A percentile compares a stretch with the other conserved stretches of the same genome.
Evolutionary conservation across 352 stramenopile species (phyloP).

Genomic region (Phytophthora brassicae): DNA sequence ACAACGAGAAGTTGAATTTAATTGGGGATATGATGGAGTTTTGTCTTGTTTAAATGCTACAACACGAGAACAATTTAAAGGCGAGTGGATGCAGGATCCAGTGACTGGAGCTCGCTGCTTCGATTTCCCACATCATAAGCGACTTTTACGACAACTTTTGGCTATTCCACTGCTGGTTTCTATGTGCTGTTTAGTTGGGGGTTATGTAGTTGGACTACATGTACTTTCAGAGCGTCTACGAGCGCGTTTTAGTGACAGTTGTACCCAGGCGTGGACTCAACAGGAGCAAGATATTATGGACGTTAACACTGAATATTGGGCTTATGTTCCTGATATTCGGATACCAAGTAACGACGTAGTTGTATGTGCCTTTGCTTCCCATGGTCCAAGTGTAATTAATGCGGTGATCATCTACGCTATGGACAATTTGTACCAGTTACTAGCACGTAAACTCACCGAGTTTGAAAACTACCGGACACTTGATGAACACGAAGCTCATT

Average conservation of each 20-base stretch:
- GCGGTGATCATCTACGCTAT: slow-evolving; percentile 64
- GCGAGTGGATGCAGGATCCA: slow-evolving; percentile 55
- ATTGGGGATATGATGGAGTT: slow-evolving; percentile 52
- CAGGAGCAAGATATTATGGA: slow-evolving; percentile 15
- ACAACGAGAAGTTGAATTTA: slow-evolving; percentile 58
- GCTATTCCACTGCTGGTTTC: slow-evolving; percentile 51
- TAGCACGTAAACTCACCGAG: slow-evolving; percentile 62
- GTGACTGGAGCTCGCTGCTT: slow-evolving; percentile 48
- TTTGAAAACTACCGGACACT: slow-evolving; percentile 76
- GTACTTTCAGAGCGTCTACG: slow-evolving; percentile 59
- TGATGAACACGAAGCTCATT: slow-evolving; percentile 63
- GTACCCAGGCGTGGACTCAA: background rate
- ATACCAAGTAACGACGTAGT: slow-evolving; percentile 44
- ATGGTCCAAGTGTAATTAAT: slow-evolving; percentile 67
- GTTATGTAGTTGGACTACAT: slow-evolving; percentile 57
- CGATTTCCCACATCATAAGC: slow-evolving; percentile 64
- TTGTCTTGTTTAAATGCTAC: slow-evolving; percentile 42
- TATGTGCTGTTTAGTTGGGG: slow-evolving; percentile 61
- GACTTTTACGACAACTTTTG: slow-evolving; percentile 47
- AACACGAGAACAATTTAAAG: slow-evolving; percentile 48
- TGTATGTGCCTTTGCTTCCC: slow-evolving; percentile 42
- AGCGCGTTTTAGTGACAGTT: slow-evolving; percentile 39
- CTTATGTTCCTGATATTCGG: slow-evolving; percentile 55
- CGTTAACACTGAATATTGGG: slow-evolving; percentile 24
- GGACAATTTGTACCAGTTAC: slow-evolving; percentile 66